phyloP scores from a whole-genome alignment of 352 stramenopile species.

The Pythium brassicae region DNA sequence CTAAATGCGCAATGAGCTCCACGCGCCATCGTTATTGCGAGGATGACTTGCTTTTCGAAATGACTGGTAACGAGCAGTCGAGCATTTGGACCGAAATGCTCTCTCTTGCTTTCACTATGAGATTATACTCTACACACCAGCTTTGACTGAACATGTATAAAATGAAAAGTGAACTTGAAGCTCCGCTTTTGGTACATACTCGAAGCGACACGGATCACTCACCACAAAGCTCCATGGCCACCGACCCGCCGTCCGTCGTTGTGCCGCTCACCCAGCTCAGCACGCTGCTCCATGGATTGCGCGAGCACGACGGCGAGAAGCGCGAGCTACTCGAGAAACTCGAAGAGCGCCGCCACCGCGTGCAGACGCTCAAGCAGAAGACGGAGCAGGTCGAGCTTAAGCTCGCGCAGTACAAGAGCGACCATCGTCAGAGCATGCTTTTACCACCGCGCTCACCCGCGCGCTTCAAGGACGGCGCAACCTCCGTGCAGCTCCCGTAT shows the following conservation, averaged over 20 bases:
- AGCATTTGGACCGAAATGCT: background rate
- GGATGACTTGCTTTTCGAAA: background rate
- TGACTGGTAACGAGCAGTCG: conserved; percentile 1
- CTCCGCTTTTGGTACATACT: too few relatives aligned
- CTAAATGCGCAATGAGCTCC: conserved; percentile 5
- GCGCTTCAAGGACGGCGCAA: background rate
- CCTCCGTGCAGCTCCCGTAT: background rate
- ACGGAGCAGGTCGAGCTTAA: conserved; percentile 38
- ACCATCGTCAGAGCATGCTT: conserved; percentile 38
- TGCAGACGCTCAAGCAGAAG: conserved; percentile 31
- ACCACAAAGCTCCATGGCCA: background rate
- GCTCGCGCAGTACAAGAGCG: conserved; percentile 39
- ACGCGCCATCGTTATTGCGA: background rate
- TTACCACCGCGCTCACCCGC: conserved; percentile 9
- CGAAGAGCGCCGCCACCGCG: conserved; percentile 30
- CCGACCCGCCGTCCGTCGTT: conserved; percentile 20
- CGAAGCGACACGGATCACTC: too few relatives aligned
- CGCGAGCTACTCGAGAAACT: conserved; percentile 27
- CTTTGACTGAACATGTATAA: too few relatives aligned
- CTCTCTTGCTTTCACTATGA: too few relatives aligned
- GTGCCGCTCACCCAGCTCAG: conserved; percentile 40
- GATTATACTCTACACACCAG: too few relatives aligned
- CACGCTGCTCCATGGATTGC: conserved; percentile 27
- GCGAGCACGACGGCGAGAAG: conserved; percentile 34
- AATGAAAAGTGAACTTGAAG: too few relatives aligned